phyloP scores from a whole-genome alignment of 2,329 filamentous ascomycete genomes.

The Tolypocladium inflatum region DNA sequence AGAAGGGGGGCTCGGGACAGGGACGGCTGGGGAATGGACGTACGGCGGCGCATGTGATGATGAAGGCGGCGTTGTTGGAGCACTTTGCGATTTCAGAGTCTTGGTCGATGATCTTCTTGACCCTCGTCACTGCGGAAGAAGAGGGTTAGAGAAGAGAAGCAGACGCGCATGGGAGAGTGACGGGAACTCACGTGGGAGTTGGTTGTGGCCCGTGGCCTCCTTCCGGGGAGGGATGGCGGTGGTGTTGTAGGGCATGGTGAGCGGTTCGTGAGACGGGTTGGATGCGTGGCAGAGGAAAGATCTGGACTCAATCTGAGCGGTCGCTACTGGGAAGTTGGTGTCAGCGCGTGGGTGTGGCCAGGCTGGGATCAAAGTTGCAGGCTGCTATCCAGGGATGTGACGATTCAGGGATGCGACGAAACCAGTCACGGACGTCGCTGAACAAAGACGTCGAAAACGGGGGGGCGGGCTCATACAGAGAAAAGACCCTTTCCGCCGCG shows the following conservation, averaged over 20 bases:
- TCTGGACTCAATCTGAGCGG: too few species aligned
- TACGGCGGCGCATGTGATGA: constrained; percentile 84
- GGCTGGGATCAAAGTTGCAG: not conserved
- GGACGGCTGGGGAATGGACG: not conserved
- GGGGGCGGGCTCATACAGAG: not conserved
- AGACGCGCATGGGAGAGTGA: not conserved
- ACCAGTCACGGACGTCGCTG: not conserved
- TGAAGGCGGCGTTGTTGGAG: constrained; percentile 89
- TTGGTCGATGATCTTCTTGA: constrained; percentile 88
- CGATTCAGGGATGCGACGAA: not conserved
- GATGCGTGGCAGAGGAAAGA: too few species aligned
- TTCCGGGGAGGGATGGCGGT: constrained; percentile 69
- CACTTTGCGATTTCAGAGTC: constrained; percentile 80
- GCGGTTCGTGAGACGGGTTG: not conserved
- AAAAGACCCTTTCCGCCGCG: not conserved
- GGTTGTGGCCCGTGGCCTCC: constrained; percentile 76
- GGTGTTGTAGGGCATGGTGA: constrained; percentile 80
- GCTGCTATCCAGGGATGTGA: not conserved
- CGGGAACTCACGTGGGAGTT: constrained; percentile 66
- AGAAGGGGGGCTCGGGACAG: not conserved
- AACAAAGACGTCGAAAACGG: not conserved
- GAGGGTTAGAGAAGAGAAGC: constrained; percentile 3
- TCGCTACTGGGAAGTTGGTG: not conserved
- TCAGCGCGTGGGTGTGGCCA: not conserved
- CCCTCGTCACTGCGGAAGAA: constrained; percentile 63